A percentile compares a stretch with the other conserved stretches of the same genome.
Evolutionary conservation across 2,329 filamentous ascomycete species (phyloP).

Genomic region (Verticillium nubilum): DNA sequence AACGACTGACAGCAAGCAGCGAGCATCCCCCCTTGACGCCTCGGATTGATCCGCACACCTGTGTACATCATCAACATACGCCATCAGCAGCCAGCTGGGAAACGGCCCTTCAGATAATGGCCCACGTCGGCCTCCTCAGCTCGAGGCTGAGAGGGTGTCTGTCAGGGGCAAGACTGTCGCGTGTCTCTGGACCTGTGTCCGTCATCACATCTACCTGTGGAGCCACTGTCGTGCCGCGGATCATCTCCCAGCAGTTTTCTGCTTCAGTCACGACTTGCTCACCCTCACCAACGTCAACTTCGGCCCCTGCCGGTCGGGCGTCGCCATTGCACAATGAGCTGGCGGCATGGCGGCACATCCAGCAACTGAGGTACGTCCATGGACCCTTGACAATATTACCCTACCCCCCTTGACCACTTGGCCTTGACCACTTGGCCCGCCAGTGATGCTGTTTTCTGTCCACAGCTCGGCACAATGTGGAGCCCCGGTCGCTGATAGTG

Average conservation of each 20-base stretch:
- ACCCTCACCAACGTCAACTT: not conserved
- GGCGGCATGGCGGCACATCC: not conserved
- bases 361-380: not conserved
- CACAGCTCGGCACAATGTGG: not conserved
- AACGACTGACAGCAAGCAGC: too few species aligned
- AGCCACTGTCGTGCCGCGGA: not conserved
- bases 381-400: not conserved
- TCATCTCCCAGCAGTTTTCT: not conserved
- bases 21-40: too few species aligned
- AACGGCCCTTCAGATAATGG: not conserved
- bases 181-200: not conserved
- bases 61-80: too few species aligned
- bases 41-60: not conserved
- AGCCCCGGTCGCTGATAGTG: not conserved
- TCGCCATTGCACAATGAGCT: not conserved
- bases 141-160: not conserved
- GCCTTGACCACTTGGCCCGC: too few species aligned
- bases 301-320: not conserved
- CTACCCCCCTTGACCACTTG: too few species aligned
- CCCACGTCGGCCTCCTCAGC: not conserved
- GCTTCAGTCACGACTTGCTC: not conserved
- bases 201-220: not conserved
- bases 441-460: not conserved
- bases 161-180: not conserved
- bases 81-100: not conserved